phyloP scores from a whole-genome alignment of 768 basidiomycete species.

The Daedaleopsis sinensis region DNA sequence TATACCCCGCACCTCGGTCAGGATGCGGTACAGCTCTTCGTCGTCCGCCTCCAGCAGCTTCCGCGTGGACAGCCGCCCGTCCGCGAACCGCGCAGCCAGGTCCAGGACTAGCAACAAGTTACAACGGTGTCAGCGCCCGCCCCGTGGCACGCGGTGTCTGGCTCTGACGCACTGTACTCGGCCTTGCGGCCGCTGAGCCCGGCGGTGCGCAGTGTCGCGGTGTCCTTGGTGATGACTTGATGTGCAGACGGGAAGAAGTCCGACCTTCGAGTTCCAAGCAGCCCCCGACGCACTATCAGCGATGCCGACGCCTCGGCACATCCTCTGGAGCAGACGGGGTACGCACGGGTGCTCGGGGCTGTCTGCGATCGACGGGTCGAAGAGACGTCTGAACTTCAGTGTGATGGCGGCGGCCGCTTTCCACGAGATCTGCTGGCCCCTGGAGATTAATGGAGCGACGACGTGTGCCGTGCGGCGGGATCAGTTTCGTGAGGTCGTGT shows the following conservation, averaged over 20 bases:
- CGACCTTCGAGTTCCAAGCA: conserved; percentile 16
- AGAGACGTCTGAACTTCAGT: conserved; percentile 78
- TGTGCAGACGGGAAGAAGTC: conserved; percentile 68
- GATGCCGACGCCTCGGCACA: not conserved
- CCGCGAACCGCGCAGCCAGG: conserved; percentile 77
- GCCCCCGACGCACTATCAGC: conserved; percentile 1
- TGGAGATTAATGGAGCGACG: conserved; percentile 28
- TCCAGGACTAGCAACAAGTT: conserved; percentile 58
- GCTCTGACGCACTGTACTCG: conserved; percentile 69
- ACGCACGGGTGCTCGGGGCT: conserved; percentile 43
- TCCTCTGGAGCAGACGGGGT: not conserved
- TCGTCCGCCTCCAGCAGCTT: conserved; percentile 73
- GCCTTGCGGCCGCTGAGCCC: conserved; percentile 87
- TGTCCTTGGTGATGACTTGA: conserved; percentile 64
- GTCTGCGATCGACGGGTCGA: conserved; percentile 74
- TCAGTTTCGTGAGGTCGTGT: not conserved
- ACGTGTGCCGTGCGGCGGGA: not conserved
- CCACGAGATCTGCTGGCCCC: conserved; percentile 86
- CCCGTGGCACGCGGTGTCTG: not conserved
- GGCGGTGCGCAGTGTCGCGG: conserved; percentile 63
- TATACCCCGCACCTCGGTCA: conserved; percentile 80
- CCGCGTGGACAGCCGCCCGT: conserved; percentile 75
- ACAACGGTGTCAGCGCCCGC: not conserved
- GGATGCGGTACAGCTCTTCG: conserved; percentile 73
- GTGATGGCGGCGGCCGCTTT: conserved; percentile 82